Conservation (phyloP, 2,329 filamentous ascomycete species). For the Sclerotinia trifoliorum region DNA sequence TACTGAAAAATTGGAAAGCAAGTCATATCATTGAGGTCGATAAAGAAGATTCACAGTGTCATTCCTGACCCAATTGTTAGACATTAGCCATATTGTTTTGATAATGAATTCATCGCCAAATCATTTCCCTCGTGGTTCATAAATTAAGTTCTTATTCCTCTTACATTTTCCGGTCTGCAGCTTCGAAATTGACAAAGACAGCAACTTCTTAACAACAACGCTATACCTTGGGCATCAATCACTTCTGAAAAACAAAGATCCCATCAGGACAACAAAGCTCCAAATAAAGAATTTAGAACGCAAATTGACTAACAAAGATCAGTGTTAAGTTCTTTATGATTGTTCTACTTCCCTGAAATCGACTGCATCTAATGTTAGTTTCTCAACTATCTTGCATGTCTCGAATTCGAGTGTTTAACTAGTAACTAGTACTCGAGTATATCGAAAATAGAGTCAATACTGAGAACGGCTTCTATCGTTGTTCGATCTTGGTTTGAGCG, state of each 20-base stretch:
- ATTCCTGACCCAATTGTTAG: too few species aligned
- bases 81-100: too few species aligned
- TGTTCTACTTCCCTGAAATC: not conserved
- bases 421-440: too few species aligned
- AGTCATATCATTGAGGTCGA: too few species aligned
- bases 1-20: too few species aligned
- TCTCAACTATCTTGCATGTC: not conserved
- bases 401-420: not conserved
- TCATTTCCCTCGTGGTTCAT: not conserved
- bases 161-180: not conserved
- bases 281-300: not conserved
- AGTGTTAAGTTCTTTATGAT: not conserved
- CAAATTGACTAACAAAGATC: not conserved
- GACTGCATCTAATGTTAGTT: not conserved
- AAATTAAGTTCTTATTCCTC: not conserved
- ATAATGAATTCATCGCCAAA: too few species aligned
- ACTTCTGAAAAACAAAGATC: not conserved
- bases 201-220: not conserved
- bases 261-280: not conserved
- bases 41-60: too few species aligned
- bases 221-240: slow-evolving; percentile 15
- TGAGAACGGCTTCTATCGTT: not conserved
- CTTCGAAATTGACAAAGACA: not conserved
- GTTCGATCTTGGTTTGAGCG: not conserved
- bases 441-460: not conserved